A percentile compares a stretch with the other conserved stretches of the same genome.
Evolutionary conservation across 1,284 basidiomycete genomes (phyloP).

Genomic region (Tranzscheliella williamsii): DNA sequence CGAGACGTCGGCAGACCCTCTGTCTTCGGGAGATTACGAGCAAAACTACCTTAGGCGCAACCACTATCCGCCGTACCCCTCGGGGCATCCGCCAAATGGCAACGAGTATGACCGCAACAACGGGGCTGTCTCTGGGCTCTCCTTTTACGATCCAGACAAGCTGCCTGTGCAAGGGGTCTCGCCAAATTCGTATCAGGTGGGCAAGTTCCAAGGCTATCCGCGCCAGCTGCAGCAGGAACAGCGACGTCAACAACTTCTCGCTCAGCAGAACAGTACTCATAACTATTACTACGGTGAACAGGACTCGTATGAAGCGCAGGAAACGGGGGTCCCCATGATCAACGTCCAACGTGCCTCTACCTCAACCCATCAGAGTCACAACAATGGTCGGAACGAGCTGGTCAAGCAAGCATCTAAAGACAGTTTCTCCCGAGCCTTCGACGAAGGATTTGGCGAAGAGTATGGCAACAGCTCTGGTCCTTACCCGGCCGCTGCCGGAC

Average conservation of each 20-base stretch:
- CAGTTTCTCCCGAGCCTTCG: conserved; percentile 33
- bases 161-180: conserved; percentile 6
- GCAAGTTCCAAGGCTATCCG: not conserved
- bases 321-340: conserved; percentile 16
- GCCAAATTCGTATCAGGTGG: not conserved
- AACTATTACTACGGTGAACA: conserved; percentile 1
- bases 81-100: not conserved
- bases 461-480: conserved; percentile 7
- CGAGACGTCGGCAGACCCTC: conserved; percentile 41
- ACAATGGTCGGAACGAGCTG: not conserved
- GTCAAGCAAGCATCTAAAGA: conserved; percentile 25
- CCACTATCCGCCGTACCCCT: not conserved
- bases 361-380: not conserved
- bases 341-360: conserved; percentile 10
- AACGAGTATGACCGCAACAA: conserved; percentile 21
- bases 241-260: too few relatives aligned
- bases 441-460: conserved; percentile 34
- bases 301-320: conserved; percentile 6
- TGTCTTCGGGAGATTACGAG: conserved; percentile 25
- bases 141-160: conserved; percentile 42
- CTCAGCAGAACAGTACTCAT: not conserved
- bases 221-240: conserved; percentile 1
- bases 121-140: conserved; percentile 28
- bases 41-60: conserved; percentile 17
- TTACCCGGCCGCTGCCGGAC: conserved; percentile 10